Percentiles rank a stretch among this genome's conserved stretches.
phyloP scores from a whole-genome alignment of 345 rosid species.

The Barbarea vulgaris region DNA sequence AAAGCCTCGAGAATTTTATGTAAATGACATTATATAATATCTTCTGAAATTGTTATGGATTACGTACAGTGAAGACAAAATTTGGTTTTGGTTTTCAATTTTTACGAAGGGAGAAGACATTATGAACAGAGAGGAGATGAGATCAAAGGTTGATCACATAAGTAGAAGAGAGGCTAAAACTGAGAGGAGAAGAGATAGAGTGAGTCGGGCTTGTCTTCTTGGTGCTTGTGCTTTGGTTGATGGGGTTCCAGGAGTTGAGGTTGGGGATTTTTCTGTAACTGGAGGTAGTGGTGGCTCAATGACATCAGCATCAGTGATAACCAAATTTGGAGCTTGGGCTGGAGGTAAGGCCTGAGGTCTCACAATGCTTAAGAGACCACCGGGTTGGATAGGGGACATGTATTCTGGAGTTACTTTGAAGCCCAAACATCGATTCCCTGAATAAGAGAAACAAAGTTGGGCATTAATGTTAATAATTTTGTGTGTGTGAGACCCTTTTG shows the following conservation, averaged over 20 bases:
- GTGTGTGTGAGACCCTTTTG: neutral
- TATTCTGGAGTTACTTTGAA: neutral
- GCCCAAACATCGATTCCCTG: slow-evolving; percentile 65
- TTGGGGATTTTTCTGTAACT: neutral
- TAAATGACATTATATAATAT: too few species aligned
- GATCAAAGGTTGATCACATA: neutral
- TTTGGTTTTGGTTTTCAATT: too few species aligned
- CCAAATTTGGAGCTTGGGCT: slow-evolving; percentile 54
- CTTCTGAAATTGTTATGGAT: too few species aligned
- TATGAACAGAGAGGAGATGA: slow-evolving; percentile 2
- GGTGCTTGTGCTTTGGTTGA: slow-evolving; percentile 37
- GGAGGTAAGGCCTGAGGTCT: slow-evolving; percentile 39
- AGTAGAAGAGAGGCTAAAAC: slow-evolving; percentile 39
- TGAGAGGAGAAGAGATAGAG: slow-evolving; percentile 40
- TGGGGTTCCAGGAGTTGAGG: slow-evolving; percentile 30
- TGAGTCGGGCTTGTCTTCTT: slow-evolving; percentile 49
- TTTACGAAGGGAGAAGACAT: too few species aligned
- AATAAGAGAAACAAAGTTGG: slow-evolving; percentile 8
- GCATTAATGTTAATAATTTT: neutral
- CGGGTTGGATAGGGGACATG: slow-evolving; percentile 61
- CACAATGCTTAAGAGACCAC: slow-evolving; percentile 35
- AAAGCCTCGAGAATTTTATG: too few species aligned
- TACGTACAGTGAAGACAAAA: too few species aligned
- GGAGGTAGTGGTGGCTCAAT: slow-evolving; percentile 5
- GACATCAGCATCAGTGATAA: slow-evolving; percentile 31